These are phyloP conservation scores for Clitocybe nebularis DNA, from an alignment of 1,284 basidiomycete species.

Conservation along the genomic window DNA sequence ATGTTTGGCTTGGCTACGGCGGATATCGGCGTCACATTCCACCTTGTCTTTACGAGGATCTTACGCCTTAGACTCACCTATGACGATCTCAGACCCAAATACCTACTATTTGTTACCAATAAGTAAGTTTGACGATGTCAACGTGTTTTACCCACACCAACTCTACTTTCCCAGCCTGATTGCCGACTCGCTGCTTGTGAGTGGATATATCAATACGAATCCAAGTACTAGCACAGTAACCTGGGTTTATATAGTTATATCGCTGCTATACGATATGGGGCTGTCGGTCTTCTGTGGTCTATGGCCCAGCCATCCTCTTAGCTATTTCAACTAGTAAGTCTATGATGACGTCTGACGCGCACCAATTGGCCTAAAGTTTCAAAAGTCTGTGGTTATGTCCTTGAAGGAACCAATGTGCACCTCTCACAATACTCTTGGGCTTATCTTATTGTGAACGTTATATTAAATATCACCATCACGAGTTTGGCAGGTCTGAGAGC, in stretches of 20 bases:
- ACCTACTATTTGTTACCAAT: conserved; percentile 14
- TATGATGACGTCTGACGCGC: neutral
- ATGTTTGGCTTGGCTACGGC: conserved; percentile 14
- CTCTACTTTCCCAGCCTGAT: conserved; percentile 5
- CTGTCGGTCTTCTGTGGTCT: conserved; percentile 19
- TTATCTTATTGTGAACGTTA: conserved; percentile 21
- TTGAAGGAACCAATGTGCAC: conserved; percentile 16
- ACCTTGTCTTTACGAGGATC: conserved; percentile 14
- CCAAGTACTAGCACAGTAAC: neutral
- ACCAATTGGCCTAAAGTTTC: neutral
- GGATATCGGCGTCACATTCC: conserved; percentile 14
- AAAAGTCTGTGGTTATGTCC: conserved; percentile 22
- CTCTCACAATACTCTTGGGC: conserved; percentile 21
- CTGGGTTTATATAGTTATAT: conserved; percentile 16
- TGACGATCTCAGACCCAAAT: conserved; percentile 13
- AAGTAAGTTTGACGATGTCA: conserved; percentile 8
- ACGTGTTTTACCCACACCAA: neutral
- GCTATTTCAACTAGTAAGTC: conserved; percentile 21
- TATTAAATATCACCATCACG: conserved; percentile 24
- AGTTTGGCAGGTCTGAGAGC: conserved; percentile 21
- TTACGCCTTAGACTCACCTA: conserved; percentile 9
- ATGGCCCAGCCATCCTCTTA: conserved; percentile 22
- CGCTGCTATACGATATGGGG: conserved; percentile 29
- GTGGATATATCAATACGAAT: neutral
- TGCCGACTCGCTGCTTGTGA: conserved; percentile 11